Evolutionary conservation across 192 early-diverging fungal species (phyloP).

Genomic region (Coemansia brasiliensis): DNA sequence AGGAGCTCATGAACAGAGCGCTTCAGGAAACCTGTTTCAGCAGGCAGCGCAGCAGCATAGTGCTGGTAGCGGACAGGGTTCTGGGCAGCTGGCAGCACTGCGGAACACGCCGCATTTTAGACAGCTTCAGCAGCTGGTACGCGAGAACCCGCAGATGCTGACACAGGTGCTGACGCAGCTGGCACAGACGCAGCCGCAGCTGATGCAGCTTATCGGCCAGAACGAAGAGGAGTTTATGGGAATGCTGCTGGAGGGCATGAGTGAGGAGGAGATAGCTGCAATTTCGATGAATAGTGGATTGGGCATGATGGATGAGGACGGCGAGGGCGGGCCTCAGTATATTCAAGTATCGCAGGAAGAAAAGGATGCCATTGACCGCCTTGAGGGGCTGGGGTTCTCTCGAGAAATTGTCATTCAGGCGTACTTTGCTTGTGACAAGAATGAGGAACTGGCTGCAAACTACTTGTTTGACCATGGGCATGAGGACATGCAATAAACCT

Average conservation of each 20-base stretch:
- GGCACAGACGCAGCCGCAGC: slow-evolving; percentile 79
- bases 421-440: slow-evolving; percentile 95
- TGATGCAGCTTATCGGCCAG: slow-evolving; percentile 73
- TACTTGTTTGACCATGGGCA: slow-evolving; percentile 84
- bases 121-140: slow-evolving; percentile 85
- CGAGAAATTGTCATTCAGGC: slow-evolving; percentile 83
- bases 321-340: slow-evolving; percentile 66
- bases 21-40: slow-evolving; percentile 59
- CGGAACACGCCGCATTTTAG: slow-evolving; percentile 86
- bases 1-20: slow-evolving; percentile 6
- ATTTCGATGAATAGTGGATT: slow-evolving; percentile 14
- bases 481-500: slow-evolving; percentile 47
- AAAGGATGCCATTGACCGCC: slow-evolving; percentile 79
- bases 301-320: slow-evolving; percentile 47
- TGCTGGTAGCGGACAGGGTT: slow-evolving; percentile 21
- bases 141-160: slow-evolving; percentile 81
- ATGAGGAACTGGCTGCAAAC: slow-evolving; percentile 96
- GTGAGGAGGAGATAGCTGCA: slow-evolving; percentile 30
- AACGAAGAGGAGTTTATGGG: slow-evolving; percentile 81
- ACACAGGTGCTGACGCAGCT: slow-evolving; percentile 84
- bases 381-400: slow-evolving; percentile 86
- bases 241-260: slow-evolving; percentile 59
- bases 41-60: slow-evolving; percentile 55
- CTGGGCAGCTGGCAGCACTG: slow-evolving; percentile 49
- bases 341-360: slow-evolving; percentile 87